These are phyloP conservation scores for Basidioascus undulatus DNA, from an alignment of 768 basidiomycete genomes.

Conservation along the genomic window DNA sequence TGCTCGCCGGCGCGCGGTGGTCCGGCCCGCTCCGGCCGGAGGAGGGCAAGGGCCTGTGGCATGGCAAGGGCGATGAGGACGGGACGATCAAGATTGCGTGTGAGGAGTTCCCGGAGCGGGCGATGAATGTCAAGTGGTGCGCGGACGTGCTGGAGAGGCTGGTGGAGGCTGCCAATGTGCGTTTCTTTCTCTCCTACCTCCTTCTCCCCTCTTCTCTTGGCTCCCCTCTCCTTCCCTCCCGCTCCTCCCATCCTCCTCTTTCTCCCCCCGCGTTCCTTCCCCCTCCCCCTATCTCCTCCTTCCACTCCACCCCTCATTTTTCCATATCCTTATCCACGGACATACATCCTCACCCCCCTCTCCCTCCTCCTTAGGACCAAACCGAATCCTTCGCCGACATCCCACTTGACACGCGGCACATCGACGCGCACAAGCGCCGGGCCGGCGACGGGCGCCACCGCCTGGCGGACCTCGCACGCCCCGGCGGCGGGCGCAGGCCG, in stretches of 20 bases:
- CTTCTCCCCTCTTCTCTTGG: slow-evolving; percentile 6
- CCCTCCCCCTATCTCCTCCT: neutral
- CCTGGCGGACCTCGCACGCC: no score
- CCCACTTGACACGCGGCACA: slow-evolving; percentile 54
- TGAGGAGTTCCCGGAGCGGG: slow-evolving; percentile 53
- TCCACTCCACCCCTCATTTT: no score
- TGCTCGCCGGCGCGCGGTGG: slow-evolving; percentile 72
- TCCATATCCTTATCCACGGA: no score
- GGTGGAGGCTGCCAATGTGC: slow-evolving; percentile 53
- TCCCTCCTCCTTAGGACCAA: no score
- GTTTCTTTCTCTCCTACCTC: no score
- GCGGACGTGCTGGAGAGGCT: slow-evolving; percentile 56
- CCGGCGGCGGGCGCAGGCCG: no score
- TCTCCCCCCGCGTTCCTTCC: neutral
- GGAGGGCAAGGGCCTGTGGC: slow-evolving; percentile 4
- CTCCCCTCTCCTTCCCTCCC: slow-evolving; percentile 1
- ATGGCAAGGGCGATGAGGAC: slow-evolving; percentile 21
- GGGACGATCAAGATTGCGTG: slow-evolving; percentile 77
- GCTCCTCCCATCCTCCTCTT: slow-evolving; percentile 1
- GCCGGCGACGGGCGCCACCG: no score
- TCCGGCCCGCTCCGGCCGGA: slow-evolving; percentile 28
- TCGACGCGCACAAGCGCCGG: no score
- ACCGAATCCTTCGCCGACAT: slow-evolving; percentile 31
- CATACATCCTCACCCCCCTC: no score
- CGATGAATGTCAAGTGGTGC: slow-evolving; percentile 79